Evolutionary conservation across 768 basidiomycete species (phyloP).

Genomic region (Lyophyllum atratum): DNA sequence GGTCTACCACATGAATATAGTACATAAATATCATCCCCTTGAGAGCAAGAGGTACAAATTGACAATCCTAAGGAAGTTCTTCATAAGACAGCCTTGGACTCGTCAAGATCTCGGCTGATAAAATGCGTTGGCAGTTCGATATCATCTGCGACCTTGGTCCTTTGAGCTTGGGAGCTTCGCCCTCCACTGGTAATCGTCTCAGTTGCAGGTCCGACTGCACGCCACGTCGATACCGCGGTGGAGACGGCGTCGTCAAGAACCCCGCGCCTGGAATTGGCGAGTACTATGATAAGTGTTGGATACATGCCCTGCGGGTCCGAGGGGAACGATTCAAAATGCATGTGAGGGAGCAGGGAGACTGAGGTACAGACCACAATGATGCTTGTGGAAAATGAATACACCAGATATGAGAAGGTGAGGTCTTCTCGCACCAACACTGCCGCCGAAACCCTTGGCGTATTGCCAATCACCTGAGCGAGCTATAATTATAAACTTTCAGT

Average conservation of each 20-base stretch:
- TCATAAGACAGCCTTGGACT: background rate
- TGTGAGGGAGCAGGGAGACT: background rate
- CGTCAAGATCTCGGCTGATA: background rate
- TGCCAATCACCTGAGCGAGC: slow-evolving; percentile 11
- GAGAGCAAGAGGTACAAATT: background rate
- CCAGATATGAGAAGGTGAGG: slow-evolving; percentile 6
- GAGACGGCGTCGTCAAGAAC: background rate
- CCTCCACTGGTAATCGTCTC: background rate
- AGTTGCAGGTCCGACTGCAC: background rate
- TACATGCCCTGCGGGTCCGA: slow-evolving; percentile 1
- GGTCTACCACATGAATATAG: no score
- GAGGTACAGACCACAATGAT: slow-evolving; percentile 3
- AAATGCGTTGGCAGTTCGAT: background rate
- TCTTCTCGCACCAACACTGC: background rate
- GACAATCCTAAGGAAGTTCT: background rate
- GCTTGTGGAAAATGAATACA: slow-evolving; percentile 9
- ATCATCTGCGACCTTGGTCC: background rate
- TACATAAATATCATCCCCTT: no score
- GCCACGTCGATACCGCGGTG: background rate
- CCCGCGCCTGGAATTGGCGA: slow-evolving; percentile 5
- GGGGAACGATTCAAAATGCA: no score
- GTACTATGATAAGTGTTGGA: slow-evolving; percentile 8
- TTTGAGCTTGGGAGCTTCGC: background rate
- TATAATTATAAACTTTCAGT: background rate
- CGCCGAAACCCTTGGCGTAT: slow-evolving; percentile 1